These are phyloP conservation scores for Cladophialophora immunda DNA, from an alignment of 2,329 filamentous ascomycete genomes.

Conservation along the genomic window DNA sequence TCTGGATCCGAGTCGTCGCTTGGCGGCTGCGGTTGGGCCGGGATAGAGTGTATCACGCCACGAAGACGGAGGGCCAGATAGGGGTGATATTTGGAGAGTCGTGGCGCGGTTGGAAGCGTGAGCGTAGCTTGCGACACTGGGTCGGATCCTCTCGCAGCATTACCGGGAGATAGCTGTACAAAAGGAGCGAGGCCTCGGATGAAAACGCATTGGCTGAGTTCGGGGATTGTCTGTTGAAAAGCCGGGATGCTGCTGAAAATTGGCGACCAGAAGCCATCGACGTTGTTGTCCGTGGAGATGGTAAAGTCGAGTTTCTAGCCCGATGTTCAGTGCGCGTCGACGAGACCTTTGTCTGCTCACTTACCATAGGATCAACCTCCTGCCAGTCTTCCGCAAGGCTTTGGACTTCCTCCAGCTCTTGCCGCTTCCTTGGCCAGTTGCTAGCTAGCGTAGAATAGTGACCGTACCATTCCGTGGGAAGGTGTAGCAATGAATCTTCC, in stretches of 20 bases:
- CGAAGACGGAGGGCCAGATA: constrained; percentile 42
- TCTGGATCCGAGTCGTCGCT: background rate
- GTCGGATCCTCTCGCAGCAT: background rate
- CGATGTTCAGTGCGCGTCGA: background rate
- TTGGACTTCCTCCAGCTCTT: constrained; percentile 45
- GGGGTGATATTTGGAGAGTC: constrained; percentile 37
- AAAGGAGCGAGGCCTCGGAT: constrained; percentile 40
- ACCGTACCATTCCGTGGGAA: constrained; percentile 37
- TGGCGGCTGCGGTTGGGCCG: constrained; percentile 19
- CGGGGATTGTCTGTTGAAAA: constrained; percentile 35
- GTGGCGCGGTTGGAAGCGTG: constrained; percentile 6
- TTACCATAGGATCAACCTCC: constrained; percentile 37
- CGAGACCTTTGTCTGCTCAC: background rate
- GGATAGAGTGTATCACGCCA: constrained; percentile 48
- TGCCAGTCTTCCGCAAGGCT: constrained; percentile 48
- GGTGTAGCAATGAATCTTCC: constrained; percentile 8
- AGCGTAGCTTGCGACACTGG: constrained; percentile 5
- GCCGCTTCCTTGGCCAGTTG: constrained; percentile 43
- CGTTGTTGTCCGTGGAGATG: constrained; percentile 25
- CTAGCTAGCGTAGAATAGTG: constrained; percentile 46
- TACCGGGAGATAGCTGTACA: constrained; percentile 23
- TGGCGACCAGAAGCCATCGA: constrained; percentile 35
- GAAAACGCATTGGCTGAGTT: constrained; percentile 18
- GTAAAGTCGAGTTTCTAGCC: constrained; percentile 36
- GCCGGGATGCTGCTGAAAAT: constrained; percentile 37